Conservation (phyloP, 352 stramenopile species). For the Phytophthora chlamydospora region DNA sequence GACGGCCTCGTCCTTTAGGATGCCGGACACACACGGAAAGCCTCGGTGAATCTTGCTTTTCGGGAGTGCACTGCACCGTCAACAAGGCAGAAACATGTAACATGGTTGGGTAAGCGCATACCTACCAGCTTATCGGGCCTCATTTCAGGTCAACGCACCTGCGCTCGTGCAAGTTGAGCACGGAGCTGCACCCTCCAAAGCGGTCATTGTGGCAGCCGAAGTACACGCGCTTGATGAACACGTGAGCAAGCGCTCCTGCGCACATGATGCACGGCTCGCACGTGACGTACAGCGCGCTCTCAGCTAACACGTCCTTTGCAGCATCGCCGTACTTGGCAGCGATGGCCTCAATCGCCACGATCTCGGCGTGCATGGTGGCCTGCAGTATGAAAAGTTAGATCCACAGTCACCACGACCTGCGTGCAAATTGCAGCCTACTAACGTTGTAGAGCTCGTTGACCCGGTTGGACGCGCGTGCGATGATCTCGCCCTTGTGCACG, state of each 20-base stretch:
- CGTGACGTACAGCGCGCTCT: conserved; percentile 88
- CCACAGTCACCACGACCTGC: neutral
- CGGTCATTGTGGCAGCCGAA: conserved; percentile 94
- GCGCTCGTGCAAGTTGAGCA: conserved; percentile 83
- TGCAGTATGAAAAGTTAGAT: conserved; percentile 26
- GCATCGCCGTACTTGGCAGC: conserved; percentile 48
- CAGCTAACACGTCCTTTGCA: conserved; percentile 50
- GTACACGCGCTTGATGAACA: conserved; percentile 78
- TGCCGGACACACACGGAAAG: conserved; percentile 68
- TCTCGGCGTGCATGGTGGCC: conserved; percentile 91
- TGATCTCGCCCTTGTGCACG: conserved; percentile 77
- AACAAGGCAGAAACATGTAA: neutral
- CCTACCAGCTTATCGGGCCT: neutral
- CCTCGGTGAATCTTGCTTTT: conserved; percentile 54
- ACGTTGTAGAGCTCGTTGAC: conserved; percentile 91
- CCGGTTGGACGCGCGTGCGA: conserved; percentile 82
- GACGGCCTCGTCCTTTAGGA: conserved; percentile 88
- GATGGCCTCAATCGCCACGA: conserved; percentile 90
- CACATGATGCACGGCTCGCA: conserved; percentile 97
- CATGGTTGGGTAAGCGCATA: neutral
- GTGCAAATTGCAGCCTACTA: neutral
- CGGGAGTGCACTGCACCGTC: conserved; percentile 42
- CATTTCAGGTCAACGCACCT: conserved; percentile 28
- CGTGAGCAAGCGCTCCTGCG: conserved; percentile 80
- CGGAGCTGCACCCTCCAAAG: conserved; percentile 93